Evolutionary conservation across 2,329 filamentous ascomycete genomes (phyloP).

Genomic region (Trichoderma gracile): DNA sequence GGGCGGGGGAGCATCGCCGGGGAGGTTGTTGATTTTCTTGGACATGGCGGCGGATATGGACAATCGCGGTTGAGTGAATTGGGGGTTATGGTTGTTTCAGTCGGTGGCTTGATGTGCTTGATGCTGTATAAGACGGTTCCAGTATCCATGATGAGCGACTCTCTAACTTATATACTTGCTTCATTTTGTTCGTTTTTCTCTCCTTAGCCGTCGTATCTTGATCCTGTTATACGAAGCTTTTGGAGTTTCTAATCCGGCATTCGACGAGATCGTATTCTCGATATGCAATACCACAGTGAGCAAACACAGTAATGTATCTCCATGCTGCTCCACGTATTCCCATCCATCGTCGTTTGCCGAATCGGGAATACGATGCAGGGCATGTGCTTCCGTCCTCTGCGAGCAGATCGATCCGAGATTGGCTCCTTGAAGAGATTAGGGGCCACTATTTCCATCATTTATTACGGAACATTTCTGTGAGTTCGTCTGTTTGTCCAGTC

Average conservation of each 20-base stretch:
- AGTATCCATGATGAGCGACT: neutral
- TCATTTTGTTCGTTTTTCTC: neutral
- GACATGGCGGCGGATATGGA: neutral
- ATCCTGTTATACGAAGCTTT: neutral
- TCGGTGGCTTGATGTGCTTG: too few relatives aligned
- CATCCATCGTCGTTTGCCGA: conserved; percentile 9
- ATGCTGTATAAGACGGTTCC: neutral
- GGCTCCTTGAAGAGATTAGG: neutral
- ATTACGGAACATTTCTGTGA: neutral
- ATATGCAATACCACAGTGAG: conserved; percentile 16
- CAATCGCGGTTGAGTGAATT: neutral
- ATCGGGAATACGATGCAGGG: conserved; percentile 19
- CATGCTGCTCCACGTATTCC: neutral
- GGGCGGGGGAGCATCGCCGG: conserved; percentile 25
- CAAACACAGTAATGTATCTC: neutral
- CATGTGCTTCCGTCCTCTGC: neutral
- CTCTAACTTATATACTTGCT: neutral
- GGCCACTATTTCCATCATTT: neutral
- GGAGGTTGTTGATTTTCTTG: conserved; percentile 14
- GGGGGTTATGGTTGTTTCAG: neutral
- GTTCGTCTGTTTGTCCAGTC: too few relatives aligned
- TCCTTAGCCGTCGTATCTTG: neutral
- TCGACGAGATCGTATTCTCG: neutral
- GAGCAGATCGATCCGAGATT: neutral
- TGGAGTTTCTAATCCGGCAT: neutral